phyloP scores from a whole-genome alignment of 2,329 filamentous ascomycete genomes.

The Ophiostoma sp. region DNA sequence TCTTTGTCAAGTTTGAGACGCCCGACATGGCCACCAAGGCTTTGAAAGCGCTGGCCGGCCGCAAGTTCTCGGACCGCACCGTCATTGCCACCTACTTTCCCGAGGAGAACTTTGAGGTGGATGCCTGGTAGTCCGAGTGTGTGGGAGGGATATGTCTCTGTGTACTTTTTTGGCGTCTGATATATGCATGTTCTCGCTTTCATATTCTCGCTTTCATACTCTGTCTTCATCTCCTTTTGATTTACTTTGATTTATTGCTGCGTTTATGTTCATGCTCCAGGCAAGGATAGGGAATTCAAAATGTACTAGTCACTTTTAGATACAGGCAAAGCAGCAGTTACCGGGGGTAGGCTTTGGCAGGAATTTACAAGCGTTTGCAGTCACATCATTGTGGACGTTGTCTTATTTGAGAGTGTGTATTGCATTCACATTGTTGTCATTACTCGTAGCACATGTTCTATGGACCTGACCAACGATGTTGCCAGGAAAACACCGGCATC shows the following conservation, averaged over 20 bases:
- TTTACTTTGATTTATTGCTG: not conserved
- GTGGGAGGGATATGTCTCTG: not conserved
- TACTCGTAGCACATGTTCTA: not conserved
- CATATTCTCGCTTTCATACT: not conserved
- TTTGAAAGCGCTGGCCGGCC: constrained; percentile 82
- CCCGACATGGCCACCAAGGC: constrained; percentile 79
- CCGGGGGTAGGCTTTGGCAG: not conserved
- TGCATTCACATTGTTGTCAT: not conserved
- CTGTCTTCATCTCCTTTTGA: not conserved
- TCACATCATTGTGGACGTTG: not conserved
- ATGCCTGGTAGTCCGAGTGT: constrained; percentile 66
- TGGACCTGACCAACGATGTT: too few relatives aligned
- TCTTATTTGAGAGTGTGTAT: not conserved
- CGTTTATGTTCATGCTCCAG: not conserved
- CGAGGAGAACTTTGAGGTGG: constrained; percentile 95
- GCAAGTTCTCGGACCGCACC: constrained; percentile 94
- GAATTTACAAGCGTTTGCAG: not conserved
- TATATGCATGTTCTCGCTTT: not conserved
- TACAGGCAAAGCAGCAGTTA: not conserved
- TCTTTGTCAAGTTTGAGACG: constrained; percentile 90
- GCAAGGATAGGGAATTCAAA: constrained; percentile 17
- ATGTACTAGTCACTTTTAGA: constrained; percentile 8
- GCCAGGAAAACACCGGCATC: too few relatives aligned
- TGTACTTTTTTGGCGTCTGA: not conserved
- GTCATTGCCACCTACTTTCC: constrained; percentile 96